phyloP scores from a whole-genome alignment of 805 yeast species.

The Saccharomycopsis capsularis region DNA sequence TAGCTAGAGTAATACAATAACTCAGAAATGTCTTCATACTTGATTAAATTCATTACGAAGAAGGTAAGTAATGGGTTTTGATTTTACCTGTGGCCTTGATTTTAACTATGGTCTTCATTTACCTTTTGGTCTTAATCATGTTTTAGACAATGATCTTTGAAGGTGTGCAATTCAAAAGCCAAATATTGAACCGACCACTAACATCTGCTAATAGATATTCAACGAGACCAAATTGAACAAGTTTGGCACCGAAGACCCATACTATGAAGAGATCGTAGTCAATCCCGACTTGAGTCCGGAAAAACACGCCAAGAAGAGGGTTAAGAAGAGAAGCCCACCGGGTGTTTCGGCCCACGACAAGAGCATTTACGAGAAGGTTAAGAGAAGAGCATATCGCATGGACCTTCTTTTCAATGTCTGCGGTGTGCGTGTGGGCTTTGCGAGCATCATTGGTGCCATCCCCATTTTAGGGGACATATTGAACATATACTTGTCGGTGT shows the following conservation, averaged over 20 bases:
- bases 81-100: background rate
- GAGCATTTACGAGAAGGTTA: conserved; percentile 41
- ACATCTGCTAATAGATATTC: conserved; percentile 25
- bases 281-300: background rate
- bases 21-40: conserved; percentile 7
- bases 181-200: too few species aligned
- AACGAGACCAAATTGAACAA: conserved; percentile 30
- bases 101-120: background rate
- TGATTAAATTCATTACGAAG: conserved; percentile 14
- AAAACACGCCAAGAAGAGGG: conserved; percentile 21
- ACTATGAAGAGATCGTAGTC: conserved; percentile 29
- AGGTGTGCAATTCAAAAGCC: too few species aligned
- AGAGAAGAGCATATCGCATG: conserved; percentile 55
- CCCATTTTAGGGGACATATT: conserved; percentile 64
- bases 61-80: conserved; percentile 1
- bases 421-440: conserved; percentile 64
- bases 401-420: conserved; percentile 57
- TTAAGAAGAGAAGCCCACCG: conserved; percentile 48
- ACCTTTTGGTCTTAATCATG: background rate
- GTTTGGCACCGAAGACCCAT: conserved; percentile 40
- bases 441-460: conserved; percentile 58
- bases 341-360: conserved; percentile 50
- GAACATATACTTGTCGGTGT: conserved; percentile 43
- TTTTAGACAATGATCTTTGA: background rate
- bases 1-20: too few species aligned